A percentile compares a stretch with the other conserved stretches of the same genome.
These are phyloP conservation scores for Epichloe bromicola DNA, from an alignment of 2,329 filamentous ascomycete species.

Conservation along the genomic window DNA sequence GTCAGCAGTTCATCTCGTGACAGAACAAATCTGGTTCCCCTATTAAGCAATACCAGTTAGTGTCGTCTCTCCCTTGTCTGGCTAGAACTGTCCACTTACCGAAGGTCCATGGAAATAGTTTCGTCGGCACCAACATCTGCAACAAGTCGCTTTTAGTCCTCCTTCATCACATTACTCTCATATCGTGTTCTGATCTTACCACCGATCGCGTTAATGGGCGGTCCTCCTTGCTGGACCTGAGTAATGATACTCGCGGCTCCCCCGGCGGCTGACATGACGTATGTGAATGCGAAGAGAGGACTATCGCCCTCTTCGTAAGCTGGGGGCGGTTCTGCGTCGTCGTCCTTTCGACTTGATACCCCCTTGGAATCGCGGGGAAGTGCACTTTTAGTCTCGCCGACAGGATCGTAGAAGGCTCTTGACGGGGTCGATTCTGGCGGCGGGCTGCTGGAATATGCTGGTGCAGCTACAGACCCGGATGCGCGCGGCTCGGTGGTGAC, in stretches of 20 bases:
- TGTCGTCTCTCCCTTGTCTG: not conserved
- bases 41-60: conserved; percentile 30
- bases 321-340: conserved; percentile 84
- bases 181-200: conserved; percentile 36
- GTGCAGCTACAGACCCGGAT: conserved; percentile 32
- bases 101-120: conserved; percentile 85
- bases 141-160: conserved; percentile 2
- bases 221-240: conserved; percentile 89
- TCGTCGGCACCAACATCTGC: conserved; percentile 76
- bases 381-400: conserved; percentile 70
- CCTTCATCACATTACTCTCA: not conserved
- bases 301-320: conserved; percentile 93
- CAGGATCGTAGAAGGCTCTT: conserved; percentile 33
- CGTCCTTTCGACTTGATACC: conserved; percentile 58
- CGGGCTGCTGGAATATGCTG: conserved; percentile 34
- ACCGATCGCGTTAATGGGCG: conserved; percentile 79
- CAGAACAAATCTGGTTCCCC: conserved; percentile 84
- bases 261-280: conserved; percentile 96
- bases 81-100: conserved; percentile 41
- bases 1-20: conserved; percentile 92
- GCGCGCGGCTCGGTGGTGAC: conserved; percentile 15
- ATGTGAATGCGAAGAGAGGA: conserved; percentile 83
- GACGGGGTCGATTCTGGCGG: conserved; percentile 25
- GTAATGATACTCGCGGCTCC: conserved; percentile 98
- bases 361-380: conserved; percentile 73